Evolutionary conservation across 768 basidiomycete species (phyloP).

Genomic region (Phaffia australis): DNA sequence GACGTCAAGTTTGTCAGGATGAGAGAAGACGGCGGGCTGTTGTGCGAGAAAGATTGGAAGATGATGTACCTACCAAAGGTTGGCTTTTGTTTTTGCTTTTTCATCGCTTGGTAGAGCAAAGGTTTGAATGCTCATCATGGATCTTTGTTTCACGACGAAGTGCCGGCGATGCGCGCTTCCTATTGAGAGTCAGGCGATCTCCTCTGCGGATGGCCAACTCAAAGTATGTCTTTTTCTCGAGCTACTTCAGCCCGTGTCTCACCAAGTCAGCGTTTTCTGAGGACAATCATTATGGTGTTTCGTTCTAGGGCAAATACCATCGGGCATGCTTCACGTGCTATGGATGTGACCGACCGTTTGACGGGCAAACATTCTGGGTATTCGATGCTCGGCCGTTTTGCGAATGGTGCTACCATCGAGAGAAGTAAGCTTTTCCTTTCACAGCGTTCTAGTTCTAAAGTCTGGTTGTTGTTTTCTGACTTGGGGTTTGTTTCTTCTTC

Average conservation of each 20-base stretch:
- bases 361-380: conserved; percentile 84
- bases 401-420: conserved; percentile 84
- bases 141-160: conserved; percentile 39
- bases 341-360: conserved; percentile 76
- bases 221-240: conserved; percentile 44
- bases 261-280: too few relatives aligned
- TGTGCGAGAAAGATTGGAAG: conserved; percentile 92
- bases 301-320: conserved; percentile 56
- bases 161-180: conserved; percentile 77
- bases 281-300: too few relatives aligned
- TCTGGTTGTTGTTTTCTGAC: too few relatives aligned
- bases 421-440: conserved; percentile 44
- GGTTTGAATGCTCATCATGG: background rate
- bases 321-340: conserved; percentile 81
- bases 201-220: conserved; percentile 80
- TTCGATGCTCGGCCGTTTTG: conserved; percentile 82
- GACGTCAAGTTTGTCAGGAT: conserved; percentile 51
- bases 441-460: too few relatives aligned
- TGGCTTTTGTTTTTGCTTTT: conserved; percentile 29
- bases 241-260: too few relatives aligned
- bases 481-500: too few relatives aligned
- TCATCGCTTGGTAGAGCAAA: background rate
- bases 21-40: conserved; percentile 43
- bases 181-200: conserved; percentile 85
- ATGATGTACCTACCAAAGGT: conserved; percentile 90